Evolutionary conservation across 768 basidiomycete genomes (phyloP).

Genomic region (Collybia sordida): DNA sequence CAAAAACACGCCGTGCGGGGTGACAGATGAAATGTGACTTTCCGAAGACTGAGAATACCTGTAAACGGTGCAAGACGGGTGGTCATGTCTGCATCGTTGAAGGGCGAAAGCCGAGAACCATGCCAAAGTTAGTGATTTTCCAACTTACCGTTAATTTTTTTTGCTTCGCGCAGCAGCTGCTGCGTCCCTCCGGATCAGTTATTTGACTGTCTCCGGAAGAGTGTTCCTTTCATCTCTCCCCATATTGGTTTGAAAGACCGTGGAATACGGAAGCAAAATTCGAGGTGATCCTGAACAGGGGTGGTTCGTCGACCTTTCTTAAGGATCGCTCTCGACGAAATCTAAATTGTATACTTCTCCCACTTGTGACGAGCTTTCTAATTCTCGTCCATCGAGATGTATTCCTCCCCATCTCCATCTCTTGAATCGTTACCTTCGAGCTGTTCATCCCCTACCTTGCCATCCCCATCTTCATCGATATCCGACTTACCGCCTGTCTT

Average conservation of each 20-base stretch:
- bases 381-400: slow-evolving; percentile 5
- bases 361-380: neutral
- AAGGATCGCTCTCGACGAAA: slow-evolving; percentile 4
- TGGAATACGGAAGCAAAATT: slow-evolving; percentile 5
- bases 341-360: neutral
- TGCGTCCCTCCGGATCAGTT: slow-evolving; percentile 13
- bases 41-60: slow-evolving; percentile 69
- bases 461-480: slow-evolving; percentile 29
- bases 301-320: slow-evolving; percentile 7
- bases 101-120: slow-evolving; percentile 74
- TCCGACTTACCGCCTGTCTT: slow-evolving; percentile 38
- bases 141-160: slow-evolving; percentile 15
- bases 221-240: slow-evolving; percentile 8
- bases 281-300: slow-evolving; percentile 5
- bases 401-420: slow-evolving; percentile 19
- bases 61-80: slow-evolving; percentile 70
- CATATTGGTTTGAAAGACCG: slow-evolving; percentile 10
- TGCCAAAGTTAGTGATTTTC: slow-evolving; percentile 70
- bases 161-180: slow-evolving; percentile 11
- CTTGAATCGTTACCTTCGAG: slow-evolving; percentile 16
- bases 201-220: slow-evolving; percentile 8
- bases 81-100: slow-evolving; percentile 83
- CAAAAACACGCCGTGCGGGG: neutral
- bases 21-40: slow-evolving; percentile 87
- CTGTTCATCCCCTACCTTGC: slow-evolving; percentile 19